Percentiles rank a stretch among this genome's conserved stretches.
Conservation (phyloP, 805 yeast species). For the Saccharomyces paradoxus region DNA sequence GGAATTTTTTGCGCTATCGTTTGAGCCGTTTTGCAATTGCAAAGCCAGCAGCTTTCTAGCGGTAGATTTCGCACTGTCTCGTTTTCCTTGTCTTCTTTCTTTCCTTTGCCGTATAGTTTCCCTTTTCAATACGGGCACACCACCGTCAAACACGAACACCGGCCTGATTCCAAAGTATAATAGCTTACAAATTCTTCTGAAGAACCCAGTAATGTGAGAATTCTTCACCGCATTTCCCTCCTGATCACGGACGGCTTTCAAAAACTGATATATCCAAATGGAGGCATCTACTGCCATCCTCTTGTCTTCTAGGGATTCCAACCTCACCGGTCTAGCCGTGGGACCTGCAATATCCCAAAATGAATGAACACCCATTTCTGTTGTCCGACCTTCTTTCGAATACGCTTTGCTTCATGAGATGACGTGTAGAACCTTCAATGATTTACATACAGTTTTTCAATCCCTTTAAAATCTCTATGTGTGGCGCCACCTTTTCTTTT, state of each 20-base stretch:
- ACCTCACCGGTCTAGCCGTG: conserved; percentile 78
- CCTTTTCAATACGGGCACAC: conserved; percentile 76
- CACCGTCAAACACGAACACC: conserved; percentile 92
- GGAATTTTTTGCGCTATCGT: background rate
- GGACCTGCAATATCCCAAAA: conserved; percentile 91
- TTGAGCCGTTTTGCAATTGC: conserved; percentile 50
- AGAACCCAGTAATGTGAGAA: conserved; percentile 92
- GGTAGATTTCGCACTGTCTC: conserved; percentile 59
- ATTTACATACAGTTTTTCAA: background rate
- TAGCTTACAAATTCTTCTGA: conserved; percentile 84
- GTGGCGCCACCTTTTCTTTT: background rate
- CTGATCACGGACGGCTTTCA: conserved; percentile 85
- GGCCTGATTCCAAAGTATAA: conserved; percentile 82
- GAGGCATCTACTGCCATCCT: conserved; percentile 94
- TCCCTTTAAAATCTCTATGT: background rate
- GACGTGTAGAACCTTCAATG: background rate
- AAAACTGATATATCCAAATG: conserved; percentile 94
- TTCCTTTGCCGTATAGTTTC: conserved; percentile 68
- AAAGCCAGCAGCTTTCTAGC: conserved; percentile 76
- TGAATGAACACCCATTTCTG: conserved; percentile 88
- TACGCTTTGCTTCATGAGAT: background rate
- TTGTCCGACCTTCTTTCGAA: background rate
- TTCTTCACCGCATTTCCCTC: conserved; percentile 70
- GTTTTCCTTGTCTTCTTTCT: conserved; percentile 65
- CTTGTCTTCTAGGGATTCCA: conserved; percentile 75